A percentile compares a stretch with the other conserved stretches of the same genome.
Conservation (phyloP, 1,284 basidiomycete species). For the Boletus sp. region DNA sequence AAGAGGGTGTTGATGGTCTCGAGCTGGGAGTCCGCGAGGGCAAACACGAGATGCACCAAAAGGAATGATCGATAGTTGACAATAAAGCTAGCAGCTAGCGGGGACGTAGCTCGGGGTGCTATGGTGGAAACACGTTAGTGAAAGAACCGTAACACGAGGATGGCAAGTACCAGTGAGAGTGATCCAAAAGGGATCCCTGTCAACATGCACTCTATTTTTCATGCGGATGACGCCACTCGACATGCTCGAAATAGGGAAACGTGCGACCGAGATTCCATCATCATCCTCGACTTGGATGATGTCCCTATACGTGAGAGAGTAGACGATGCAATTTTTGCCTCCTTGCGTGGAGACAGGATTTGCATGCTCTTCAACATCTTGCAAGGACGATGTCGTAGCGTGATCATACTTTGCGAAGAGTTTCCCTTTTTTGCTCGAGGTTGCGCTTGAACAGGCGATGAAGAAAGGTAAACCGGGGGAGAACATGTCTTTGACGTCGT, state of each 20-base stretch:
- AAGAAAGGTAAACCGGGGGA: constrained; percentile 30
- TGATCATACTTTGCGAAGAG: constrained; percentile 29
- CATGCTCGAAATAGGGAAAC: constrained; percentile 20
- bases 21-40: constrained; percentile 23
- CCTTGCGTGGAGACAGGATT: constrained; percentile 17
- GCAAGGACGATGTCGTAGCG: constrained; percentile 3
- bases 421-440: constrained; percentile 24
- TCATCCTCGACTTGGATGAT: constrained; percentile 18
- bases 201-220: constrained; percentile 17
- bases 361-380: constrained; percentile 15
- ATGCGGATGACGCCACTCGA: constrained; percentile 26
- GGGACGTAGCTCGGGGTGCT: constrained; percentile 27
- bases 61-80: constrained; percentile 27
- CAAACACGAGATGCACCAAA: constrained; percentile 24
- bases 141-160: background rate
- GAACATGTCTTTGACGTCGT: constrained; percentile 31
- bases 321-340: constrained; percentile 24
- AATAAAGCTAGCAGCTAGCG: constrained; percentile 25
- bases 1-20: constrained; percentile 27
- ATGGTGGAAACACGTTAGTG: background rate
- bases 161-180: constrained; percentile 13
- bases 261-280: background rate
- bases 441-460: constrained; percentile 26
- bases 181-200: constrained; percentile 21
- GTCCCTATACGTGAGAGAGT: constrained; percentile 21